A percentile compares a stretch with the other conserved stretches of the same genome.
phyloP scores from a whole-genome alignment of 2,329 filamentous ascomycete genomes.

The Neospermospora avenae region DNA sequence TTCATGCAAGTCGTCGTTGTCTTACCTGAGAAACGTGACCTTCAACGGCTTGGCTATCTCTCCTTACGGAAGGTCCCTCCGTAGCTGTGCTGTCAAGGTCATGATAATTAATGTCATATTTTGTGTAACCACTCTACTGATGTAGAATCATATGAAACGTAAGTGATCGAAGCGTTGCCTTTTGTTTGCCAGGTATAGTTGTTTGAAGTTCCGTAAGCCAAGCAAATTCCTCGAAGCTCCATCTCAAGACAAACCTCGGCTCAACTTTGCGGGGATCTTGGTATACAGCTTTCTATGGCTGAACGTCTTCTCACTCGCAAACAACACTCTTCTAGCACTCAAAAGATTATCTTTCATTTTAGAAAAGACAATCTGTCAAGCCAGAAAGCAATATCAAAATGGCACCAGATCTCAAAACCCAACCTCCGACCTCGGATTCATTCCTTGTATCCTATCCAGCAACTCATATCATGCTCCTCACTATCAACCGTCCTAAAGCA shows the following conservation, averaged over 20 bases:
- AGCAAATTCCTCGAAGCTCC: no score
- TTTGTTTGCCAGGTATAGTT: no score
- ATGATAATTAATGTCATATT: background rate
- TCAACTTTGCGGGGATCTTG: background rate
- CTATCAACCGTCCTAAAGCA: slow-evolving; percentile 50
- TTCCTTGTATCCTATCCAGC: slow-evolving; percentile 43
- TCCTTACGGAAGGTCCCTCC: background rate
- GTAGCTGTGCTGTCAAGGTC: background rate
- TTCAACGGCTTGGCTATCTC: background rate
- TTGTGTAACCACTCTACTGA: background rate
- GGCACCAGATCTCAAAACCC: slow-evolving; percentile 16
- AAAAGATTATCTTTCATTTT: background rate
- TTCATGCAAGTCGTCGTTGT: background rate
- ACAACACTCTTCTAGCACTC: background rate
- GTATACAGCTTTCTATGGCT: background rate
- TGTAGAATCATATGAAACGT: no score
- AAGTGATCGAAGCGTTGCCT: no score
- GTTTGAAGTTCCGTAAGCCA: no score
- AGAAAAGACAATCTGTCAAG: background rate
- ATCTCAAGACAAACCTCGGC: background rate
- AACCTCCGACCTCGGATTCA: slow-evolving; percentile 18
- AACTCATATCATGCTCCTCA: slow-evolving; percentile 55
- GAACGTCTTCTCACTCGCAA: background rate
- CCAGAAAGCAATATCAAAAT: background rate
- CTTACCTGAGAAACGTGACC: slow-evolving; percentile 5